phyloP scores from a whole-genome alignment of 2,329 filamentous ascomycete species.

The Pyrenochaeta sp. region DNA sequence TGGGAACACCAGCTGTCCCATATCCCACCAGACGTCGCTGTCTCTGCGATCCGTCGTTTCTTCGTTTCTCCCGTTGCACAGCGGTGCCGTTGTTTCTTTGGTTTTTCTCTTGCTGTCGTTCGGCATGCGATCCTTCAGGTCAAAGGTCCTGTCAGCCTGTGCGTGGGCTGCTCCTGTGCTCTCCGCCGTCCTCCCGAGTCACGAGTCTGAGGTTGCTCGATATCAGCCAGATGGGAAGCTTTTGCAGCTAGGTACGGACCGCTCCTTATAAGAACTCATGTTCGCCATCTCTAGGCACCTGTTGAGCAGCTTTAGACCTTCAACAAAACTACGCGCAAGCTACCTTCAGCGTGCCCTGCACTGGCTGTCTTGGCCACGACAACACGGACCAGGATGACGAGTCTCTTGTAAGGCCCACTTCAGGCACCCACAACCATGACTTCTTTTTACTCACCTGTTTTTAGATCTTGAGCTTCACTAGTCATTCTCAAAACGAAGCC shows the following conservation, averaged over 20 bases:
- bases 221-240: constrained; percentile 23
- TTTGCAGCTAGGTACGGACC: constrained; percentile 41
- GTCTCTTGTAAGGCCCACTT: constrained; percentile 50
- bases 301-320: constrained; percentile 41
- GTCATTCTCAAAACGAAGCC: constrained; percentile 47
- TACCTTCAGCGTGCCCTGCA: constrained; percentile 54
- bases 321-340: constrained; percentile 50
- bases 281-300: constrained; percentile 44
- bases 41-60: constrained; percentile 23
- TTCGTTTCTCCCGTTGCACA: constrained; percentile 5
- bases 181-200: constrained; percentile 36
- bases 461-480: constrained; percentile 54
- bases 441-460: constrained; percentile 33
- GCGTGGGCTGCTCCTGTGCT: constrained; percentile 40
- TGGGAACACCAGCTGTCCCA: constrained; percentile 29
- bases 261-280: constrained; percentile 25
- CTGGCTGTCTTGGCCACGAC: constrained; percentile 52
- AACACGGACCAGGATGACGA: constrained; percentile 52
- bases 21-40: constrained; percentile 24
- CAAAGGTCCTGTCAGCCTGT: constrained; percentile 41
- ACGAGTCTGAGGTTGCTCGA: constrained; percentile 20
- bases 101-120: constrained; percentile 14
- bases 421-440: constrained; percentile 40
- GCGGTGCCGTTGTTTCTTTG: constrained; percentile 7
- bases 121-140: constrained; percentile 44